Conservation (phyloP, 2,329 filamentous ascomycete genomes). For the Trichoderma sp. region DNA sequence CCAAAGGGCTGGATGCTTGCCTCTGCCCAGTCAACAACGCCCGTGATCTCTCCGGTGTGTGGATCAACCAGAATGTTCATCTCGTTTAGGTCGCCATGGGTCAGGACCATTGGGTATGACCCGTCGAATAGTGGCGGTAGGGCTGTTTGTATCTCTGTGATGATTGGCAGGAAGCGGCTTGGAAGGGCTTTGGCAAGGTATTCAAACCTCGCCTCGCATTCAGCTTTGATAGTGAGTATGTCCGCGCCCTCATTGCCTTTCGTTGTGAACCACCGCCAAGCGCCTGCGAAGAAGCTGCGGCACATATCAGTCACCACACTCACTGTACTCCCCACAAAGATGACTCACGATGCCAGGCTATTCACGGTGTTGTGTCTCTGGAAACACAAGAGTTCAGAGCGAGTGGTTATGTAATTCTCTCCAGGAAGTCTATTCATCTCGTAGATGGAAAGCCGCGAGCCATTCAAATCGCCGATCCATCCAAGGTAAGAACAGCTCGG, state of each 20-base stretch:
- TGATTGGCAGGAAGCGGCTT: background rate
- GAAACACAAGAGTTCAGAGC: too few relatives aligned
- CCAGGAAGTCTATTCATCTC: conserved; percentile 4
- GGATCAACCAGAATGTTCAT: background rate
- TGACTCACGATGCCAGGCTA: background rate
- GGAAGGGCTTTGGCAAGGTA: background rate
- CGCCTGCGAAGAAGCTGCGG: too few relatives aligned
- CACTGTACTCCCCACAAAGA: background rate
- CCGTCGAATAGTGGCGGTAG: background rate
- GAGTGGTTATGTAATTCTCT: background rate
- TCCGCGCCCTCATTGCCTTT: too few relatives aligned
- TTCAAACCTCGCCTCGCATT: background rate
- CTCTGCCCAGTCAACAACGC: conserved; percentile 3
- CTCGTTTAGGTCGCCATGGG: background rate
- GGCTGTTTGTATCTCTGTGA: too few relatives aligned
- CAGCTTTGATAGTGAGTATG: too few relatives aligned
- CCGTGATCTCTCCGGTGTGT: background rate
- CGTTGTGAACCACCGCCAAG: too few relatives aligned
- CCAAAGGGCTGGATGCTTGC: background rate
- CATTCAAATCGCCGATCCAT: background rate
- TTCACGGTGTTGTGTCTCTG: background rate
- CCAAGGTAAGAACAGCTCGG: background rate
- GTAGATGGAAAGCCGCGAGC: background rate
- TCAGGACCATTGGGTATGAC: background rate
- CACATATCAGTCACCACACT: too few relatives aligned